phyloP scores from a whole-genome alignment of 2,329 filamentous ascomycete species.

The Cladobotryum protrusum region DNA sequence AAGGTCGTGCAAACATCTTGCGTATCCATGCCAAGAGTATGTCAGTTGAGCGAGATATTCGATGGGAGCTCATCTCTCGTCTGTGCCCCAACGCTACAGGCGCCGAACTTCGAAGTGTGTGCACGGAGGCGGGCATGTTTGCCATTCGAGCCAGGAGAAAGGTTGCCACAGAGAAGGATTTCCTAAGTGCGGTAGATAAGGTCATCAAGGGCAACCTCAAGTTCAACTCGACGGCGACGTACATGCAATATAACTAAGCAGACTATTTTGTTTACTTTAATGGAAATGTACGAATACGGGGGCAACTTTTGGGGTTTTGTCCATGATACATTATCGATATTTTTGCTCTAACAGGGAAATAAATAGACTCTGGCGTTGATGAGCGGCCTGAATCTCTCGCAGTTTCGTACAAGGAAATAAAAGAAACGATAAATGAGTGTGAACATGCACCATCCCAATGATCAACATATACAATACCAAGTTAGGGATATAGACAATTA shows the following conservation, averaged over 20 bases:
- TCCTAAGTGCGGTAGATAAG: slow-evolving; percentile 96
- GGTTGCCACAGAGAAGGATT: slow-evolving; percentile 98
- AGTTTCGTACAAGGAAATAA: no score
- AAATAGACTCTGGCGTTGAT: slow-evolving; percentile 12
- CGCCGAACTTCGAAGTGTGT: slow-evolving; percentile 91
- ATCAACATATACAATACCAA: no score
- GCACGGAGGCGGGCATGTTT: slow-evolving; percentile 98
- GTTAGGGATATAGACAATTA: no score
- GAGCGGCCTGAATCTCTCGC: neutral
- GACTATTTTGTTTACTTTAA: slow-evolving; percentile 16
- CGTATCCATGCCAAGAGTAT: slow-evolving; percentile 99
- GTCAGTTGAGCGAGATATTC: slow-evolving; percentile 97
- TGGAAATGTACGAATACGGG: slow-evolving; percentile 29
- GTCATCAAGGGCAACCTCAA: slow-evolving; percentile 99
- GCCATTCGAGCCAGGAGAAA: slow-evolving; percentile 91
- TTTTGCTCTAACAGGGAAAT: slow-evolving; percentile 9
- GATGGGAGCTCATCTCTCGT: slow-evolving; percentile 97
- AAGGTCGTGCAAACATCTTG: slow-evolving; percentile 94
- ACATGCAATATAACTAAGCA: slow-evolving; percentile 95
- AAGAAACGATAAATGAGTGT: neutral
- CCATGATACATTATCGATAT: slow-evolving; percentile 19
- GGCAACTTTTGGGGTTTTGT: slow-evolving; percentile 14
- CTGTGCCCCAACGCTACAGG: slow-evolving; percentile 96
- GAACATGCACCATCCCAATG: no score
- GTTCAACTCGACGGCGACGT: slow-evolving; percentile 97